Base-by-base conservation (phyloP, 2,329 filamentous ascomycete species). In the Fusarium penzigii region DNA sequence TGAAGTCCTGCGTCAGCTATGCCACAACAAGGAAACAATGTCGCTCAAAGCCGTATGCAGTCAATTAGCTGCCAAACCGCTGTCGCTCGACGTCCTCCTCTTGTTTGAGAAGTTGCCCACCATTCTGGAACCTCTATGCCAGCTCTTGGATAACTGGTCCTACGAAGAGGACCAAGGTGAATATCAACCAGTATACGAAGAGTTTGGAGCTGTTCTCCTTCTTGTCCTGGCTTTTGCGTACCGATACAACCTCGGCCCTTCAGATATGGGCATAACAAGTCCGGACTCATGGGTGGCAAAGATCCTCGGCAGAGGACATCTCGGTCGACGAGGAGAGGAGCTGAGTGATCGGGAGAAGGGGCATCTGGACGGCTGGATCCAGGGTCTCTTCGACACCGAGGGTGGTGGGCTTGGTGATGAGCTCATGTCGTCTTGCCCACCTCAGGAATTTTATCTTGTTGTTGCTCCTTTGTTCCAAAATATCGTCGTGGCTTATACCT, bases 91-190 rank as follows among this genome's bases (percentile, higher is more conserved):
- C 68, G 82, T 92, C 1, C 78, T 94, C 52, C 75, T 93, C 36
- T 79, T 93, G 3, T 93, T 92, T 64, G 84, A 88, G 53, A 89
- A 85, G 53, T 80, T 88, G 0, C 76, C 81, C 0, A 81, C 81
- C n/a, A 81, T 94, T 11, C 72, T 94, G 3, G 83, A 85, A 44
- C 90, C 90, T 1, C 71, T 94, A 1, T 92, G 88, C 67, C 83
- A 86, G 17, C 75, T 93, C 11, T 76, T 95, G 12, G 89, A 94
- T 61, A 84, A 83, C 55, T 94, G 90, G 90, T 78, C 81, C 11
- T 90, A 92, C 62, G 90, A 93, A 39, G 89, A 92, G 55, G 89
- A 93, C 60, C 89, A 92, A 70, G 86, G 84, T 48, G 90, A 94
- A 66, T 91, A 91, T 62, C 90, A 93, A 66, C 89, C 89, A 0